A percentile compares a stretch with the other conserved stretches of the same genome.
phyloP scores from a whole-genome alignment of 1,284 basidiomycete species.

The Ceratobasidium sp. region DNA sequence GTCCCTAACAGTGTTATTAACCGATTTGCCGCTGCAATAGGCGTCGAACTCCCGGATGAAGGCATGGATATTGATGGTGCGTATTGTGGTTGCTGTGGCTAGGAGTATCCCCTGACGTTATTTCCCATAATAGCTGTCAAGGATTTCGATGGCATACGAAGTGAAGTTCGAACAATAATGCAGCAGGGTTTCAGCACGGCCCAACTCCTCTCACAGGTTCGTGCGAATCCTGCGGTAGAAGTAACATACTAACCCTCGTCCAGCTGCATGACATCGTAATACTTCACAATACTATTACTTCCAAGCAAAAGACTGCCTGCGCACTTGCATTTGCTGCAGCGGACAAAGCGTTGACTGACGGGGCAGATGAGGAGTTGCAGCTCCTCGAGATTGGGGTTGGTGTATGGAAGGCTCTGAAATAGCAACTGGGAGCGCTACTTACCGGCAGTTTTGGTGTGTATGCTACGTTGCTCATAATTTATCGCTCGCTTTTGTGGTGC shows the following conservation, averaged over 20 bases:
- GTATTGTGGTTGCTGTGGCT: neutral
- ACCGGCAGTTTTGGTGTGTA: neutral
- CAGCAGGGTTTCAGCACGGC: slow-evolving; percentile 93
- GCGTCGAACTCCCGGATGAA: slow-evolving; percentile 68
- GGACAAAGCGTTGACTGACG: slow-evolving; percentile 96
- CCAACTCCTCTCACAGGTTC: slow-evolving; percentile 89
- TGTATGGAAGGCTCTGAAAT: slow-evolving; percentile 69
- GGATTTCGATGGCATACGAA: slow-evolving; percentile 76
- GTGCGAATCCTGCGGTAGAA: slow-evolving; percentile 47
- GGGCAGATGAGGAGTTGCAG: slow-evolving; percentile 98
- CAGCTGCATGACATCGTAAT: slow-evolving; percentile 94
- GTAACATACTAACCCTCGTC: slow-evolving; percentile 36
- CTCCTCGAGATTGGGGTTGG: slow-evolving; percentile 86
- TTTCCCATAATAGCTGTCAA: slow-evolving; percentile 45
- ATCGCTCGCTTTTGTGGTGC: neutral
- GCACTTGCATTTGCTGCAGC: slow-evolving; percentile 92
- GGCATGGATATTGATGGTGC: slow-evolving; percentile 64
- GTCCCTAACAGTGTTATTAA: slow-evolving; percentile 83
- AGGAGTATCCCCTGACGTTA: neutral
- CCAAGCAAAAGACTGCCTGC: slow-evolving; percentile 83
- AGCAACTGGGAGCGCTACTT: neutral
- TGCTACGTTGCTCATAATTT: slow-evolving; percentile 5
- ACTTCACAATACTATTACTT: slow-evolving; percentile 80
- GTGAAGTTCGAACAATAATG: slow-evolving; percentile 78
- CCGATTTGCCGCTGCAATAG: slow-evolving; percentile 76